Evolutionary conservation across 345 rosid genomes (phyloP), one percentile per base, ranked within the genome.

Genomic region (Acer negundo): DNA sequence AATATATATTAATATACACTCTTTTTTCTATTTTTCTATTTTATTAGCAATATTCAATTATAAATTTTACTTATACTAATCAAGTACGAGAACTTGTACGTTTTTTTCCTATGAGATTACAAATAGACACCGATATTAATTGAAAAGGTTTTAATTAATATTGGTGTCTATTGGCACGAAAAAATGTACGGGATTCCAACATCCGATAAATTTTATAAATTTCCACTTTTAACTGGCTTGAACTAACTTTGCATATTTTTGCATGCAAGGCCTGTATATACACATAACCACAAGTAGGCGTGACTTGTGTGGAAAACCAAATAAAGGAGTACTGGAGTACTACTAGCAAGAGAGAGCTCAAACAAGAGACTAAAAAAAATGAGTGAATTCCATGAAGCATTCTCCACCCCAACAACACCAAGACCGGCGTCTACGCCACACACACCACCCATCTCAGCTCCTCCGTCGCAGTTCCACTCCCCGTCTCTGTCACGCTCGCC

Each of bases 401-500:
- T 11, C 78, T 84, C 87, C 4, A 59, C 42, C 35, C 87, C 88
- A 3, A 53, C 62, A 55, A 83, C 91, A 64, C 92, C 89, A 16
- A 82, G 84, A 62, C 79, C 73, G 20, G 35, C 76, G 65, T 56
- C 83, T 1, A 59, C 26, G 46, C 44, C 80, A 4, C 85, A 87
- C 11, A 74, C 74, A 42, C 86, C 88, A 6, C 93, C 91, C 0
- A 87, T 91, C 67, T 90, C 96, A 0, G 81, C 92, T 69, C 93
- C 93, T 20, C 93, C 96, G 2, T 90, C 96, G 16, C 93, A 90
- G 80, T 62, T 86, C 38, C 94, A 92, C 73, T 92, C 97, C 17
- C 97, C 97, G 0, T 89, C 94, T 6, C 44, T 92, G 62, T 78
- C 97, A 9, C 80, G 97, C 42, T 90, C 97, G 3, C 92, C 97